Percentiles rank a stretch among this genome's conserved stretches.
Evolutionary conservation across 768 basidiomycete species (phyloP).

Genomic region (Filobasidium floriforme): DNA sequence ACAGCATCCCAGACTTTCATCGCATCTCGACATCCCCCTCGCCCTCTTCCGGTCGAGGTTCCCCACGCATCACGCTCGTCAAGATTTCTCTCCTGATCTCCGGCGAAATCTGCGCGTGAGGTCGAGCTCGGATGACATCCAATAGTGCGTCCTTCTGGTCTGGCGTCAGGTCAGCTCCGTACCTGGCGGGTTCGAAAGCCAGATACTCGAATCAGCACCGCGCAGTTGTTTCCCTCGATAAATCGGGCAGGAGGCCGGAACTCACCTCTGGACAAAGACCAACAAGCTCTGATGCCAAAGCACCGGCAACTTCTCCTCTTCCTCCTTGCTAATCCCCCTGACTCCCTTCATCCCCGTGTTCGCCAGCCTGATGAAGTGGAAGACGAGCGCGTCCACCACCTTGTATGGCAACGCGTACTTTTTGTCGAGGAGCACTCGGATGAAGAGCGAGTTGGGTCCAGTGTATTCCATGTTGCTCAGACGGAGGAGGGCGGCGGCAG

Average conservation of each 20-base stretch:
- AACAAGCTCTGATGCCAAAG: constrained; percentile 96
- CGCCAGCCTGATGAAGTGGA: constrained; percentile 94
- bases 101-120: constrained; percentile 76
- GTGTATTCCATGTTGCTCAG: constrained; percentile 95
- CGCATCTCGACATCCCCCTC: constrained; percentile 45
- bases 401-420: constrained; percentile 97
- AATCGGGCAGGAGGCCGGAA: too few species aligned
- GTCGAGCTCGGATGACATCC: constrained; percentile 77
- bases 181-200: constrained; percentile 52
- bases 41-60: constrained; percentile 59
- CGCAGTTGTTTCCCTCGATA: not conserved
- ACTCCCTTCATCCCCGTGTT: constrained; percentile 64
- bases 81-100: constrained; percentile 87
- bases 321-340: constrained; percentile 54
- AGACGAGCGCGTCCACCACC: constrained; percentile 91
- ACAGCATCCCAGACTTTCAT: too few species aligned
- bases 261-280: constrained; percentile 83
- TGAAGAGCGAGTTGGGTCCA: constrained; percentile 91
- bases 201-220: not conserved
- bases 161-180: constrained; percentile 84
- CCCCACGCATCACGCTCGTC: constrained; percentile 77
- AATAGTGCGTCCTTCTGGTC: constrained; percentile 97
- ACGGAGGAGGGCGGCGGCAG: constrained; percentile 84
- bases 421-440: constrained; percentile 92
- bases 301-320: constrained; percentile 75